Percentiles rank a stretch among this genome's conserved stretches.
phyloP scores from a whole-genome alignment of 2,329 filamentous ascomycete genomes.

The Diplocarpon rosae region DNA sequence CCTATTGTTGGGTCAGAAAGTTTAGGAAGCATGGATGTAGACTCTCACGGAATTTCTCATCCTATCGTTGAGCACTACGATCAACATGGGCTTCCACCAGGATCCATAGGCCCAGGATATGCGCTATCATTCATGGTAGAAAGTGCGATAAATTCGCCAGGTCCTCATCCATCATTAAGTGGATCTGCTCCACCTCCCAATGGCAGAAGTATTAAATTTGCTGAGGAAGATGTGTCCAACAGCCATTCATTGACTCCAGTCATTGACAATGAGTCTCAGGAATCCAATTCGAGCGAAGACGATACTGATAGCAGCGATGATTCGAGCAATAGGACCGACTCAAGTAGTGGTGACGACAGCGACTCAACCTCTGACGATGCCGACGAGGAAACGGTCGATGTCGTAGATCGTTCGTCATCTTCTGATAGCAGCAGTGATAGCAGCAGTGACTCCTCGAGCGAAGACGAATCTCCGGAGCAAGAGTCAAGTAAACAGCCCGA shows the following conservation, averaged over 20 bases:
- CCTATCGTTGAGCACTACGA: slow-evolving; percentile 24
- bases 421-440: slow-evolving; percentile 10
- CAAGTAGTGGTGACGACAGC: slow-evolving; percentile 9
- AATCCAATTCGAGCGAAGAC: slow-evolving; percentile 14
- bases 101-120: slow-evolving; percentile 24
- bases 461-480: slow-evolving; percentile 32
- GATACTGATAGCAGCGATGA: slow-evolving; percentile 7
- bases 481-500: slow-evolving; percentile 26
- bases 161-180: slow-evolving; percentile 1
- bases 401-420: not conserved
- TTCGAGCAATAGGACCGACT: slow-evolving; percentile 1
- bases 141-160: slow-evolving; percentile 14
- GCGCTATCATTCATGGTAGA: slow-evolving; percentile 23
- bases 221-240: slow-evolving; percentile 9
- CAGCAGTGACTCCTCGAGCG: slow-evolving; percentile 21
- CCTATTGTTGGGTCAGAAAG: slow-evolving; percentile 6
- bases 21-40: slow-evolving; percentile 8
- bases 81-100: slow-evolving; percentile 24
- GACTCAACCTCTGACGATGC: slow-evolving; percentile 16
- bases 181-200: slow-evolving; percentile 15
- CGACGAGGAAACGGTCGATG: slow-evolving; percentile 11
- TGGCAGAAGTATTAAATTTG: slow-evolving; percentile 22
- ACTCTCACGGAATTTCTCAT: slow-evolving; percentile 21
- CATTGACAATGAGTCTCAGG: slow-evolving; percentile 22
- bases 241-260: slow-evolving; percentile 19